These are phyloP conservation scores for Suhomyces coccinellae DNA, from an alignment of 1,139 yeast species.

Conservation along the genomic window DNA sequence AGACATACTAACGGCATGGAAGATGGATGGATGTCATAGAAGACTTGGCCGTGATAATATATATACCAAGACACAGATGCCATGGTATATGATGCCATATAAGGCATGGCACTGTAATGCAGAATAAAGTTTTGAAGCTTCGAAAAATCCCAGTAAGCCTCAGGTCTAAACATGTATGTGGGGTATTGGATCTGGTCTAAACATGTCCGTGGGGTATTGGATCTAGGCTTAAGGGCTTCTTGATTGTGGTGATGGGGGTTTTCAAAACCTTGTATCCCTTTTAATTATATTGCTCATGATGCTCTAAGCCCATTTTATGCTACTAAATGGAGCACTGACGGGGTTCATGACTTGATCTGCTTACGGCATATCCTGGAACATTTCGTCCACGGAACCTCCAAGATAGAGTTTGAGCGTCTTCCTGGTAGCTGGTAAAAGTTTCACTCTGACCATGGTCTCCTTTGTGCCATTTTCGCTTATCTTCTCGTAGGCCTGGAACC, in stretches of 20 bases:
- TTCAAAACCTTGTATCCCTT: too few species aligned
- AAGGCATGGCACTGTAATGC: too few species aligned
- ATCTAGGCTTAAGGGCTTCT: neutral
- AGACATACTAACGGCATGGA: too few species aligned
- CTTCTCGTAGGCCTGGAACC: conserved; percentile 75
- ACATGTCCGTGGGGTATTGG: neutral
- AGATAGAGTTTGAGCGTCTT: conserved; percentile 60
- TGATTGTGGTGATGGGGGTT: neutral
- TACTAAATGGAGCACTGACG: neutral
- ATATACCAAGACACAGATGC: too few species aligned
- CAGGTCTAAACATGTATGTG: too few species aligned
- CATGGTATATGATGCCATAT: too few species aligned
- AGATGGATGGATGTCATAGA: too few species aligned
- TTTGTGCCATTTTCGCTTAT: conserved; percentile 20
- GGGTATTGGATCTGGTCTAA: neutral
- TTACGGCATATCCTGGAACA: conserved; percentile 35
- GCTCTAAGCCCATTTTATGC: neutral
- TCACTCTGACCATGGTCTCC: conserved; percentile 59
- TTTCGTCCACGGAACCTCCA: conserved; percentile 63
- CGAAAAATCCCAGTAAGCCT: too few species aligned
- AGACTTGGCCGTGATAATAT: too few species aligned
- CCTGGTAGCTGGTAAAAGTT: conserved; percentile 66
- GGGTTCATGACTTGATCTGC: neutral
- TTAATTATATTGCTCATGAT: neutral
- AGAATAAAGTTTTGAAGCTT: too few species aligned